phyloP scores from a whole-genome alignment of 768 basidiomycete species.

The Favolaschia claudopus region DNA sequence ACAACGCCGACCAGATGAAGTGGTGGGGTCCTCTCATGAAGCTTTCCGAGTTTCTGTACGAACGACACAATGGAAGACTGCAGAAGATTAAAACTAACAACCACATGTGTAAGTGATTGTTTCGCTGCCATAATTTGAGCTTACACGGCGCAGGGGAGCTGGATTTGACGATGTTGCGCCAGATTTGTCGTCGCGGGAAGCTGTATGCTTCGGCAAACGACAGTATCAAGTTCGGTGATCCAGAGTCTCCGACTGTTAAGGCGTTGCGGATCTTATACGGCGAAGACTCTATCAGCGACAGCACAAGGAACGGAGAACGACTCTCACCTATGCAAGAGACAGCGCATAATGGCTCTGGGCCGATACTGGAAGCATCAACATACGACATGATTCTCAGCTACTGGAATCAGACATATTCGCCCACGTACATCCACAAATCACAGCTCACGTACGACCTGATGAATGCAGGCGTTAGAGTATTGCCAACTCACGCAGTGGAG shows the following conservation, averaged over 20 bases:
- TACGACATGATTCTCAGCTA: constrained; percentile 10
- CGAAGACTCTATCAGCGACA: no score
- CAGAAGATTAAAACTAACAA: constrained; percentile 12
- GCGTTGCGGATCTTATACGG: neutral
- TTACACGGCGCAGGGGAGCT: no score
- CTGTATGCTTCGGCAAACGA: no score
- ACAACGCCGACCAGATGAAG: neutral
- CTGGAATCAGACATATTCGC: constrained; percentile 13
- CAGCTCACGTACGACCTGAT: neutral
- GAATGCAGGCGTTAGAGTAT: neutral
- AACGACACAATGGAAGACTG: neutral
- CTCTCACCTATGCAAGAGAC: neutral
- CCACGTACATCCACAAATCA: constrained; percentile 3
- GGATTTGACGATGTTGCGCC: no score
- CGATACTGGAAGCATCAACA: neutral
- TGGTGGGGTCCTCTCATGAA: neutral
- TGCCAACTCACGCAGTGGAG: neutral
- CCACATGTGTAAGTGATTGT: no score
- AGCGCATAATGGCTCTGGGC: constrained; percentile 4
- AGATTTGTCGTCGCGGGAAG: no score
- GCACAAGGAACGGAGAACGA: neutral
- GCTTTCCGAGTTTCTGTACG: neutral
- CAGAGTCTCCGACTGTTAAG: neutral
- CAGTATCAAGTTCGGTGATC: neutral
- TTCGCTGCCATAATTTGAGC: no score